Evolutionary conservation across 768 basidiomycete species (phyloP).

Genomic region (Suillus discolor): DNA sequence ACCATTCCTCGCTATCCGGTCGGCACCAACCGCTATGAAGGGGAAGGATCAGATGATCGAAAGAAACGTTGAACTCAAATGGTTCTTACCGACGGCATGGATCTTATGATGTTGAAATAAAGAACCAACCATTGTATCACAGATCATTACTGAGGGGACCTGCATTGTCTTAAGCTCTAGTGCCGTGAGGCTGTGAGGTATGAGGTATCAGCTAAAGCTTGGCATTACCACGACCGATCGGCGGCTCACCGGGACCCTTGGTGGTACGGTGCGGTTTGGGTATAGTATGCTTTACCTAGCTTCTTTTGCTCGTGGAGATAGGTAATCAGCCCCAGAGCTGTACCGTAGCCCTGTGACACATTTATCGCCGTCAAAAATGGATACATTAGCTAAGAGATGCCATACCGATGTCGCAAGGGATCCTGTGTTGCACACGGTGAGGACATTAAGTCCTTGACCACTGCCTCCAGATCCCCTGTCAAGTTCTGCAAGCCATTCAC

Average conservation of each 20-base stretch:
- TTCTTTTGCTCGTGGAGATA: constrained; percentile 79
- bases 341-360: constrained; percentile 81
- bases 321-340: constrained; percentile 92
- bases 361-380: background rate
- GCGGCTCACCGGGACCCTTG: constrained; percentile 75
- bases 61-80: background rate
- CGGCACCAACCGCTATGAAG: constrained; percentile 75
- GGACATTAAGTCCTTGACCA: constrained; percentile 64
- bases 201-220: background rate
- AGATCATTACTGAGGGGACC: constrained; percentile 91
- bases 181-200: constrained; percentile 70
- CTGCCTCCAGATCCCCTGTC: constrained; percentile 43
- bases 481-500: constrained; percentile 75
- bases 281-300: constrained; percentile 84
- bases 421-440: constrained; percentile 98
- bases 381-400: background rate
- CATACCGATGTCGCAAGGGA: constrained; percentile 90
- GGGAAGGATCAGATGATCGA: background rate
- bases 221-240: background rate
- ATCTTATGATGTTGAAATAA: constrained; percentile 86
- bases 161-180: constrained; percentile 84
- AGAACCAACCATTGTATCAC: constrained; percentile 97
- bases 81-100: constrained; percentile 70
- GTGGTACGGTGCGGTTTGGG: constrained; percentile 93
- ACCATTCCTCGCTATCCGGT: constrained; percentile 88